phyloP scores from a whole-genome alignment of 2,329 filamentous ascomycete genomes.

The Ophiostoma ips region DNA sequence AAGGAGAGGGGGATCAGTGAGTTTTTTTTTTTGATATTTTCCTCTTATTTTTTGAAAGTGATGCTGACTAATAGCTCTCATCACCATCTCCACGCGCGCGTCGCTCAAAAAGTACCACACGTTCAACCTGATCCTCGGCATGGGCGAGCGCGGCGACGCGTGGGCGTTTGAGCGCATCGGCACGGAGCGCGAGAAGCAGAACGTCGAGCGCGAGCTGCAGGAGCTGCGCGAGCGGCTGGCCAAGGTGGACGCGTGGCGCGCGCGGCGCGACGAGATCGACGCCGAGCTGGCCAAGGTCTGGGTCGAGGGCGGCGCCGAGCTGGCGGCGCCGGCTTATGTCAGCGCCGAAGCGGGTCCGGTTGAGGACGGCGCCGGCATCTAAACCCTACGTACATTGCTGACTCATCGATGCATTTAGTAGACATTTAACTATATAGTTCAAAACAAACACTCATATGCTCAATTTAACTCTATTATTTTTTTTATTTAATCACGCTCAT shows the following conservation, averaged over 20 bases:
- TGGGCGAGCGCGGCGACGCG: slow-evolving; percentile 66
- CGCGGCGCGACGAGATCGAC: slow-evolving; percentile 67
- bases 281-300: slow-evolving; percentile 55
- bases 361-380: no score
- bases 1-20: slow-evolving; percentile 86
- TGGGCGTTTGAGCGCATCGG: slow-evolving; percentile 94
- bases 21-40: slow-evolving; percentile 24
- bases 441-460: no score
- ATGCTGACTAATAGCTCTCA: slow-evolving; percentile 46
- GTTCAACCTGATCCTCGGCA: slow-evolving; percentile 73
- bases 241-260: slow-evolving; percentile 75
- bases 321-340: slow-evolving; percentile 35
- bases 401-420: no score
- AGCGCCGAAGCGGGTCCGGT: background rate
- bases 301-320: slow-evolving; percentile 36
- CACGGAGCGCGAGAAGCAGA: slow-evolving; percentile 82
- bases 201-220: slow-evolving; percentile 79
- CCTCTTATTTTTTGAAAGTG: background rate
- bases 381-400: no score
- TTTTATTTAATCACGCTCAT: no score
- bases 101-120: slow-evolving; percentile 94
- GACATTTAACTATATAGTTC: no score
- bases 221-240: slow-evolving; percentile 68
- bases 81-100: slow-evolving; percentile 89
- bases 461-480: no score